Evolutionary conservation across 2,329 filamentous ascomycete genomes (phyloP), one percentile per base, ranked within the genome.

Genomic region (Tolypocladium endophyticum): DNA sequence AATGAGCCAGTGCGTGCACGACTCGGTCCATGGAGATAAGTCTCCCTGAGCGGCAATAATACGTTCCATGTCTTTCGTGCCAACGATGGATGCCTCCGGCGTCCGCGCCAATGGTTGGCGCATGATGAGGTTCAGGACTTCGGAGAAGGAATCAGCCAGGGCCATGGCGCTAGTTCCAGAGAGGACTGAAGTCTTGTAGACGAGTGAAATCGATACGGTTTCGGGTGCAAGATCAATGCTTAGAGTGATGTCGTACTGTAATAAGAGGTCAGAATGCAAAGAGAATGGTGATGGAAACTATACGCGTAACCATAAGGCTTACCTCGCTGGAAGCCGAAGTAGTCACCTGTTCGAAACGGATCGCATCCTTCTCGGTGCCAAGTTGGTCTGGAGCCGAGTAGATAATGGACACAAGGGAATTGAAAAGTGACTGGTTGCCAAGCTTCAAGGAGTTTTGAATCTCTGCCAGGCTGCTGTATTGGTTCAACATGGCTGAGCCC

Each of bases 1-100:
- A 2, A 62, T 61, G 50, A 59, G 59, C 61, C 61, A 62, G 33
- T 62, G 61, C 1, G 59, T 59, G 35, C 61, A 62, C 5, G 61
- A 47, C 11, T 62, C 57, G 1, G 47, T 62, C 6, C 59, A 36
- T 18, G 35, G 53, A 20, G 33, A 38, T n/a, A 55, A 25, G 53
- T 55, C 53, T 25, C 53, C 53, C 11, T 55, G 53, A 16, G 53
- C 35, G 33, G 18, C 35, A 38, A 55, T 2, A 18, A 55, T 38
- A 12, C 53, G 14, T 25, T 38, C 53, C 11, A 39, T 23, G n/a
- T 55, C 53, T 8, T 36, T 55, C 18, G 35, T 2, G n/a, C 53
- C 53, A 14, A 55, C 36, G 7, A 38, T 39, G 12, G 30, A 38
- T 16, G 39, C 25, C 18, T 56, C 36, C 2, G 11, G 30, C 6